Evolutionary conservation across 768 basidiomycete species (phyloP).

Genomic region (Russula brevipes): DNA sequence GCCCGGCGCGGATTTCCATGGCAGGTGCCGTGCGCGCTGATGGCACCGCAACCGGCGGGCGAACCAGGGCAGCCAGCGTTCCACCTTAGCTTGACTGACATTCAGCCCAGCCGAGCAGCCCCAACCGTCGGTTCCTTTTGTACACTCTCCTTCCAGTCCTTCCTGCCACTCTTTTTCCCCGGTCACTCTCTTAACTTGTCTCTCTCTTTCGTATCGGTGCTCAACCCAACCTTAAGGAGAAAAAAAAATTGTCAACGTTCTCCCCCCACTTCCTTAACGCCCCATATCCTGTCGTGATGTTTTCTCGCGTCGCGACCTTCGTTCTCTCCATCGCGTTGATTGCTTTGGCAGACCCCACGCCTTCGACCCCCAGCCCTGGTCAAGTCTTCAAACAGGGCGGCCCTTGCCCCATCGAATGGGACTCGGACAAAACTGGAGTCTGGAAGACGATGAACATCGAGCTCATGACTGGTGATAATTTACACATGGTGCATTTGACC

Average conservation of each 20-base stretch:
- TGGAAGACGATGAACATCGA: conserved; percentile 75
- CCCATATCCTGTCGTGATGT: neutral
- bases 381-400: conserved; percentile 52
- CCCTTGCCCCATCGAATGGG: conserved; percentile 56
- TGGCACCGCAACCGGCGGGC: too few relatives aligned
- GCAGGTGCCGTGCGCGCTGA: too few relatives aligned
- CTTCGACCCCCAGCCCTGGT: conserved; percentile 56
- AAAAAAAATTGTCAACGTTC: neutral
- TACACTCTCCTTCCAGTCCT: neutral
- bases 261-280: neutral
- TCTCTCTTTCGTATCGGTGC: conserved; percentile 3
- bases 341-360: conserved; percentile 54
- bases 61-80: too few relatives aligned
- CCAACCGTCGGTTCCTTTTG: too few relatives aligned
- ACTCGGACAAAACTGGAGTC: conserved; percentile 46
- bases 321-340: conserved; percentile 15
- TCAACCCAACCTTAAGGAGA: neutral
- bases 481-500: conserved; percentile 59
- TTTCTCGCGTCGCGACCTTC: conserved; percentile 20
- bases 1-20: too few relatives aligned
- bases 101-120: too few relatives aligned
- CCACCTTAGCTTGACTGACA: too few relatives aligned
- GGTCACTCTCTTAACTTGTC: conserved; percentile 8
- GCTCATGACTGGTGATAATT: conserved; percentile 76
- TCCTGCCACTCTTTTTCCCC: neutral